These are phyloP conservation scores for Chrysosporium keratinophilum DNA, from an alignment of 2,329 filamentous ascomycete genomes.

Conservation along the genomic window DNA sequence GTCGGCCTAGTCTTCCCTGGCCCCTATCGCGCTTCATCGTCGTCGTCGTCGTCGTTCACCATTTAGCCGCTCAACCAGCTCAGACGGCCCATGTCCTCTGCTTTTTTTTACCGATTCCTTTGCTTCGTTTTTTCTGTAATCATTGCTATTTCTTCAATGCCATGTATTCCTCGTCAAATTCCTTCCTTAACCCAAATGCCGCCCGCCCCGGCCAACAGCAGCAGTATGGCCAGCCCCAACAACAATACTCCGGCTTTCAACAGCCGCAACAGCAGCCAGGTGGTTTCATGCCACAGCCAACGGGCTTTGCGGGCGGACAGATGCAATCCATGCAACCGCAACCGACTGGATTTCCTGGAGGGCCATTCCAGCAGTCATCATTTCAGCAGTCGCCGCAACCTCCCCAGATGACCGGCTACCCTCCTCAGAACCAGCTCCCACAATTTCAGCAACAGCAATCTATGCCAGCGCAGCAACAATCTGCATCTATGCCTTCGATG, in stretches of 20 bases:
- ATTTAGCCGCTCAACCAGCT: not conserved
- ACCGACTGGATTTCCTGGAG: constrained; percentile 41
- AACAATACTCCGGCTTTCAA: constrained; percentile 36
- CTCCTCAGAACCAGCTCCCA: constrained; percentile 21
- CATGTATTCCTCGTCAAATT: constrained; percentile 80
- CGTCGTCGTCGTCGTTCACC: not conserved
- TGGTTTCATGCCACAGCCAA: constrained; percentile 52
- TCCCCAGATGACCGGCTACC: constrained; percentile 51
- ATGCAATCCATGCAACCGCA: constrained; percentile 37
- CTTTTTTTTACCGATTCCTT: constrained; percentile 9
- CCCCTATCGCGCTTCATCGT: not conserved
- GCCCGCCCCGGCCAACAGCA: constrained; percentile 53
- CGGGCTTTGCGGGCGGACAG: constrained; percentile 49
- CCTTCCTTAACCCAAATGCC: constrained; percentile 67
- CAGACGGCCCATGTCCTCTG: not conserved
- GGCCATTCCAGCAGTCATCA: constrained; percentile 8
- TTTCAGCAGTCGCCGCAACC: constrained; percentile 38
- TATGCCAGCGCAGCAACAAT: constrained; percentile 23
- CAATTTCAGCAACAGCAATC: constrained; percentile 34
- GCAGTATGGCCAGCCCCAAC: constrained; percentile 43
- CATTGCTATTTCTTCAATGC: constrained; percentile 21
- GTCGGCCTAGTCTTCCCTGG: too few species aligned
- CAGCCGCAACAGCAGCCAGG: constrained; percentile 49
- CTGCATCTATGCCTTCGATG: constrained; percentile 43
- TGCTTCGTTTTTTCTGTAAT: constrained; percentile 19